Conservation (phyloP, 805 yeast genomes). For the Candida ipomoeae region DNA sequence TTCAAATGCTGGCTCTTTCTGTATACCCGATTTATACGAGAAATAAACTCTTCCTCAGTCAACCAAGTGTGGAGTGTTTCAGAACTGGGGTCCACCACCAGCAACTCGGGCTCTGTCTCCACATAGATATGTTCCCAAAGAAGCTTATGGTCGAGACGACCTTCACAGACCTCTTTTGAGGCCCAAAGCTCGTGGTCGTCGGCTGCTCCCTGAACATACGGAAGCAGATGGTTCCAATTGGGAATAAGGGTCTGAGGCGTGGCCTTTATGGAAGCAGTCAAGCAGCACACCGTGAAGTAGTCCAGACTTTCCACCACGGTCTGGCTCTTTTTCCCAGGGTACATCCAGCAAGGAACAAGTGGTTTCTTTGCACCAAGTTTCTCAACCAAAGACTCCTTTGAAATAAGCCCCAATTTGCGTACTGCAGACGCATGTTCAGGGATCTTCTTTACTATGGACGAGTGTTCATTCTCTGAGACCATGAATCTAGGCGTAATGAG, state of each 20-base stretch:
- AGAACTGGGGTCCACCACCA: constrained; percentile 21
- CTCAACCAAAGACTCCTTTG: constrained; percentile 25
- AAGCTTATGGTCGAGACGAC: constrained; percentile 46
- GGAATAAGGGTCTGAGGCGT: constrained; percentile 7
- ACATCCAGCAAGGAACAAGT: constrained; percentile 64
- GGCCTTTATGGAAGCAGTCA: constrained; percentile 13
- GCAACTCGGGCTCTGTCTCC: constrained; percentile 9
- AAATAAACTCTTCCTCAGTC: constrained; percentile 22
- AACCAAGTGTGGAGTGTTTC: constrained; percentile 22
- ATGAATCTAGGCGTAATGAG: constrained; percentile 48
- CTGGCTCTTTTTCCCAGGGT: constrained; percentile 42
- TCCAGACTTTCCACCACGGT: not conserved
- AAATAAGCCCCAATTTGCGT: constrained; percentile 35
- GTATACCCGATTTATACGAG: constrained; percentile 16
- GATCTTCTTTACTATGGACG: constrained; percentile 44
- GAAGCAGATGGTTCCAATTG: constrained; percentile 17
- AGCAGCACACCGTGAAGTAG: constrained; percentile 11
- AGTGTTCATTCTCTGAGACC: constrained; percentile 55
- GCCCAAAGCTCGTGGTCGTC: constrained; percentile 91
- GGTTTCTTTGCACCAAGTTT: constrained; percentile 39
- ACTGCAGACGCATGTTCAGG: constrained; percentile 48
- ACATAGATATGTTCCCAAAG: constrained; percentile 47
- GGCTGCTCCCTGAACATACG: constrained; percentile 88
- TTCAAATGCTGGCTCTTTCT: not conserved
- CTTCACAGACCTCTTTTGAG: constrained; percentile 34